Evolutionary conservation across 176 grass and related monocot species (phyloP), one percentile per base, ranked within the genome.

Genomic region (Musa troglodytarum): DNA sequence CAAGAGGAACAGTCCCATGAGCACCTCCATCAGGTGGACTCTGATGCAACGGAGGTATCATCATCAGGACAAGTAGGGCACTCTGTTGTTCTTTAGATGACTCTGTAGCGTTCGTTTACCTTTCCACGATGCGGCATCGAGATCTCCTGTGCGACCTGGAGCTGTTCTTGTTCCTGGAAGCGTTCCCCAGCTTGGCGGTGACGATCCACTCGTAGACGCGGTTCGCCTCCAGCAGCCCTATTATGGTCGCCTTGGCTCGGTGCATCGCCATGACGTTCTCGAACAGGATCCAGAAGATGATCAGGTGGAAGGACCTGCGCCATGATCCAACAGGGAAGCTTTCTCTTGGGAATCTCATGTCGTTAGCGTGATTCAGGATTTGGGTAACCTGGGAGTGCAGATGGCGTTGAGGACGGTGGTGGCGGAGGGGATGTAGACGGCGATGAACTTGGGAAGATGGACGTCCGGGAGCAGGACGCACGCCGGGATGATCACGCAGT

Each of bases 211-310:
- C 93, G 24, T 96, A 92, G 24, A 83, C 93, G 23, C 93, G 85
- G 76, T 58, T 96, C 9, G 89, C 87, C 81, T 92, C 89, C 23
- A 96, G 29, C 15, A 96, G 81, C 3, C 89, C 93, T 62, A 92
- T 90, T 74, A 96, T 66, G 10, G 83, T 84, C 15, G 93, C 93
- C 85, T 96, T 92, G 50, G 81, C 83, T 10, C 93, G 81, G 71
- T 96, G 93, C 83, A 96, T 83, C 17, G 93, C 92, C 93, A 96
- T 90, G 21, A 96, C 89, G 71, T 96, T 92, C 89, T 96, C 93
- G 57, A 96, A 96, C 20, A 88, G 83, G 73, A 90, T 96, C 93
- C 93, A 96, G 74, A 92, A 96, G 67, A 96, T 78, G 57, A 96
- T 83, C 12, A 92, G 78, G 74, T 96, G 93, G 5, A 83, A 79